These are phyloP conservation scores for Trichosporon coremiiforme DNA, from an alignment of 1,284 basidiomycete species.

Conservation along the genomic window DNA sequence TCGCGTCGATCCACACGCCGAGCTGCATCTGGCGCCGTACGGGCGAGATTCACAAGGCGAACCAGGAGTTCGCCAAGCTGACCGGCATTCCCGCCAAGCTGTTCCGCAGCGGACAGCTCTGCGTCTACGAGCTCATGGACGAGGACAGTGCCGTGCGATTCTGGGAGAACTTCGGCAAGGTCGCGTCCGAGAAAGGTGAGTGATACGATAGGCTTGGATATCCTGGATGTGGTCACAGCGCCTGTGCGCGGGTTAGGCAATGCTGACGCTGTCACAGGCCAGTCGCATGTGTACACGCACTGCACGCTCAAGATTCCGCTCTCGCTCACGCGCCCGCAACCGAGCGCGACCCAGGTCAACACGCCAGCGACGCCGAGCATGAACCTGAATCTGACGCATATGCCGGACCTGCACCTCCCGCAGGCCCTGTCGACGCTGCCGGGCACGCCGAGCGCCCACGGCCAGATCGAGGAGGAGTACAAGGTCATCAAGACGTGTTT, in stretches of 20 bases:
- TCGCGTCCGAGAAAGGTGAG: conserved; percentile 77
- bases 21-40: conserved; percentile 96
- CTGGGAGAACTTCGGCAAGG: conserved; percentile 85
- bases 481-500: conserved; percentile 89
- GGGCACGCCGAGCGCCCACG: conserved; percentile 21
- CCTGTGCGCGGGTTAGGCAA: conserved; percentile 8
- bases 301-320: conserved; percentile 79
- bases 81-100: conserved; percentile 46
- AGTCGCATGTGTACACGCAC: conserved; percentile 79
- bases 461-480: conserved; percentile 62
- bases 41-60: conserved; percentile 98
- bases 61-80: conserved; percentile 67
- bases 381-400: conserved; percentile 10
- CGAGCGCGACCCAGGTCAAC: conserved; percentile 34
- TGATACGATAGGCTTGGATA: conserved; percentile 8
- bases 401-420: conserved; percentile 11
- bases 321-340: conserved; percentile 50
- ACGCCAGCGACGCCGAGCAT: conserved; percentile 33
- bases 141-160: conserved; percentile 96
- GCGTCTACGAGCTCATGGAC: conserved; percentile 97
- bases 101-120: conserved; percentile 69
- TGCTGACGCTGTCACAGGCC: conserved; percentile 33
- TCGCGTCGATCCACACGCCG: conserved; percentile 93
- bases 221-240: neutral
- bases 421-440: conserved; percentile 26